Conservation (phyloP, 2,329 filamentous ascomycete genomes). For the Lasiodiplodia gonubiensis region DNA sequence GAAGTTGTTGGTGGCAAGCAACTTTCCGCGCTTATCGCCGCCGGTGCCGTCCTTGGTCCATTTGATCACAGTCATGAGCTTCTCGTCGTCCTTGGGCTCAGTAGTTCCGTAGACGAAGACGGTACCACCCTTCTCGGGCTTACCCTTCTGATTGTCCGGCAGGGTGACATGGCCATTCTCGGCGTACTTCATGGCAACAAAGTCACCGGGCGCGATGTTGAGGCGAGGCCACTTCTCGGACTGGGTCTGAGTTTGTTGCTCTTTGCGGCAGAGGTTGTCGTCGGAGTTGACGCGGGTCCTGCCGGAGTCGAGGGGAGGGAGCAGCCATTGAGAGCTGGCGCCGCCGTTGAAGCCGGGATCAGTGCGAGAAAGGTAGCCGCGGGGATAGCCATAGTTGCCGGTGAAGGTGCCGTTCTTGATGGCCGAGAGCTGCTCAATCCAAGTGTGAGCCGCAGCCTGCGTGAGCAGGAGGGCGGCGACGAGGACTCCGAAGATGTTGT, state of each 20-base stretch:
- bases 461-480: slow-evolving; percentile 34
- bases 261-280: slow-evolving; percentile 67
- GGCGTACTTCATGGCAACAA: slow-evolving; percentile 56
- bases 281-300: slow-evolving; percentile 53
- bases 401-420: slow-evolving; percentile 79
- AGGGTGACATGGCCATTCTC: slow-evolving; percentile 59
- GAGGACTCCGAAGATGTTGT: slow-evolving; percentile 20
- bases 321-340: slow-evolving; percentile 63
- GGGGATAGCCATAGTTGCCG: slow-evolving; percentile 74
- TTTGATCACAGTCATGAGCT: slow-evolving; percentile 68
- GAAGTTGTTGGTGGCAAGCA: slow-evolving; percentile 79
- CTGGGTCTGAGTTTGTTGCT: slow-evolving; percentile 64
- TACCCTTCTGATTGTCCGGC: slow-evolving; percentile 47
- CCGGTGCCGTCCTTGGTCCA: slow-evolving; percentile 85
- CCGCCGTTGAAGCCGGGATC: slow-evolving; percentile 67
- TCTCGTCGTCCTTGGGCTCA: slow-evolving; percentile 59
- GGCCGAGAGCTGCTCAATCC: slow-evolving; percentile 77
- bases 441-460: slow-evolving; percentile 64
- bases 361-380: slow-evolving; percentile 68
- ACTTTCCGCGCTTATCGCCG: slow-evolving; percentile 75
- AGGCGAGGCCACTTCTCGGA: slow-evolving; percentile 67
- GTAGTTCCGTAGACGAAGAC: slow-evolving; percentile 58
- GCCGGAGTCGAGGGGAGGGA: slow-evolving; percentile 60
- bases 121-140: slow-evolving; percentile 52
- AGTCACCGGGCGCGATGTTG: slow-evolving; percentile 56